Percentiles rank a stretch among this genome's conserved stretches.
Evolutionary conservation across 352 stramenopile species (phyloP).

Genomic region (Globisporangium acanthophoron): DNA sequence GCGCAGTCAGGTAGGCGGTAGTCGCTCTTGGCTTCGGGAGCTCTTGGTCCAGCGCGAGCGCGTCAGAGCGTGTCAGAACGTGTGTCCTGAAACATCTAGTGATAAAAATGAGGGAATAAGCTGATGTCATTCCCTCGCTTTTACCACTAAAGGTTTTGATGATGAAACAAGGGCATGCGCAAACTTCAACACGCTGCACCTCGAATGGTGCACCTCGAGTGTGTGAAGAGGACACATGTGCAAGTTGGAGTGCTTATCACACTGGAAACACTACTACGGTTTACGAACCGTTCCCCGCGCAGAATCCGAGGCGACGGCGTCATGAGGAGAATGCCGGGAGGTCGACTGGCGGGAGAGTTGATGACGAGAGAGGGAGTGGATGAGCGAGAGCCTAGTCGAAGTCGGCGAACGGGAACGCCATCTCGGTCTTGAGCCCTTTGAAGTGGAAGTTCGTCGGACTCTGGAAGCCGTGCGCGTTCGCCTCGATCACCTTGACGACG

Average conservation of each 20-base stretch:
- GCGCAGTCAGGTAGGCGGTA: no score
- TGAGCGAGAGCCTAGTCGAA: neutral
- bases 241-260: no score
- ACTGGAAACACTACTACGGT: no score
- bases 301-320: no score
- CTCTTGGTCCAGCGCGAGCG: neutral
- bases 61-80: neutral
- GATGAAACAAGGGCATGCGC: no score
- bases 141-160: no score
- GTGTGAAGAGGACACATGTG: no score
- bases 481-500: slow-evolving; percentile 88
- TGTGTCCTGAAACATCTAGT: neutral
- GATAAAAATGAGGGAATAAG: neutral
- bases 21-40: neutral
- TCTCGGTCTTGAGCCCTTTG: slow-evolving; percentile 34
- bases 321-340: no score
- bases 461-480: slow-evolving; percentile 54
- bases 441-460: slow-evolving; percentile 67
- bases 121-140: no score
- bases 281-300: no score
- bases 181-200: no score
- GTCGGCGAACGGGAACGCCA: slow-evolving; percentile 11
- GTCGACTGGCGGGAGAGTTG: neutral
- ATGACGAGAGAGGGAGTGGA: neutral
- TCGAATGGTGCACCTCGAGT: no score